phyloP scores from a whole-genome alignment of 495 filamentous ascomycete species.

The Xylaria telfairii region DNA sequence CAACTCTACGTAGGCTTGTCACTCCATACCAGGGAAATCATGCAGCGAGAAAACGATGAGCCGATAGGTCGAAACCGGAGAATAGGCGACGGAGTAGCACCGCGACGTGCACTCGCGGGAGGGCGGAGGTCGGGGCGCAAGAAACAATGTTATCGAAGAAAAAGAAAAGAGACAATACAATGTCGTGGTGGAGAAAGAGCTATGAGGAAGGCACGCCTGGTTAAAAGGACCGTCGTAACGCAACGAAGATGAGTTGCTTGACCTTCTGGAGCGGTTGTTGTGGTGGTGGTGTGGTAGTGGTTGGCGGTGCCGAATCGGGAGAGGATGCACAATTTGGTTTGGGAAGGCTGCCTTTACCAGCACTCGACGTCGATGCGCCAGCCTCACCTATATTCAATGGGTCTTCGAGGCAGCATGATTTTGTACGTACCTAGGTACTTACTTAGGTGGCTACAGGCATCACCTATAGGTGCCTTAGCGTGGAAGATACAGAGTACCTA shows the following conservation, averaged over 20 bases:
- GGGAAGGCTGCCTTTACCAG: slow-evolving; percentile 13
- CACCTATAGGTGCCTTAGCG: too few species aligned
- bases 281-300: not conserved
- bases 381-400: slow-evolving; percentile 14
- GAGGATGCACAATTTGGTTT: slow-evolving; percentile 19
- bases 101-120: slow-evolving; percentile 1
- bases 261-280: not conserved
- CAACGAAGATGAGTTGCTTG: not conserved
- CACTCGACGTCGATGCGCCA: slow-evolving; percentile 8
- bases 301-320: slow-evolving; percentile 6
- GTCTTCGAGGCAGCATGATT: slow-evolving; percentile 2
- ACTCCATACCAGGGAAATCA: slow-evolving; percentile 26
- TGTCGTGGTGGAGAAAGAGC: not conserved
- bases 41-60: slow-evolving; percentile 2
- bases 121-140: not conserved
- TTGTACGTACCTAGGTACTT: not conserved
- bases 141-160: not conserved
- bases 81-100: not conserved
- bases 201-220: not conserved
- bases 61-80: not conserved
- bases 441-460: not conserved
- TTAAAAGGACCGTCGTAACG: not conserved
- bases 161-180: not conserved
- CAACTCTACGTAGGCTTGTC: slow-evolving; percentile 26
- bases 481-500: not conserved